Percentiles rank a stretch among this genome's conserved stretches.
Conservation (phyloP, 1,284 basidiomycete genomes). For the Pterula multifida region DNA sequence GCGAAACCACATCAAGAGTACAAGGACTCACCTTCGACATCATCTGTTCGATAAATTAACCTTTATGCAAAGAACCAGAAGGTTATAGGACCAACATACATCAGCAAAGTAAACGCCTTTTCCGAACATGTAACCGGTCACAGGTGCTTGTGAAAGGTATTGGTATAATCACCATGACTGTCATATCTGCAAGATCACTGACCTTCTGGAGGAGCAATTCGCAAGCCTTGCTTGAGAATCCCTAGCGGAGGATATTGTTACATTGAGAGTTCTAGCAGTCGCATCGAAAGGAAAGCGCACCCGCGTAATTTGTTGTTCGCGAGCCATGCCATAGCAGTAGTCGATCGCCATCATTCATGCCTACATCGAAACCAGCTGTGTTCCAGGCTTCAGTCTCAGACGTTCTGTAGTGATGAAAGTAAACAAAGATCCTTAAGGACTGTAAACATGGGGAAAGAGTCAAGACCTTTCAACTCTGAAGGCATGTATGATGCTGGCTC, state of each 20-base stretch:
- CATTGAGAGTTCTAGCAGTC: not conserved
- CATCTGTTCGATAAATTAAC: constrained; percentile 26
- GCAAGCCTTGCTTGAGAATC: constrained; percentile 53
- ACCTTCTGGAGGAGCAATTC: constrained; percentile 61
- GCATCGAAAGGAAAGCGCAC: constrained; percentile 13
- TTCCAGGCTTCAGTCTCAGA: constrained; percentile 40
- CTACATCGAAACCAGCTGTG: constrained; percentile 30
- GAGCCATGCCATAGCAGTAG: constrained; percentile 59
- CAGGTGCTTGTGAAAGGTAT: constrained; percentile 25
- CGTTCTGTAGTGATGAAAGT: constrained; percentile 20
- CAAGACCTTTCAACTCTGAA: constrained; percentile 45
- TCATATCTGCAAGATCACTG: constrained; percentile 5
- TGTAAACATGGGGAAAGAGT: constrained; percentile 2
- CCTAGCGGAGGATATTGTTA: constrained; percentile 21
- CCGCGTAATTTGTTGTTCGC: constrained; percentile 52
- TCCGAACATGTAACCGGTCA: constrained; percentile 57
- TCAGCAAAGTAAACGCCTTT: constrained; percentile 63
- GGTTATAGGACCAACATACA: constrained; percentile 22
- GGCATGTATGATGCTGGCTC: constrained; percentile 31
- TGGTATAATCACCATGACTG: not conserved
- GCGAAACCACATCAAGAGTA: not conserved
- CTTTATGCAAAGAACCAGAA: constrained; percentile 3
- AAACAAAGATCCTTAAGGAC: not conserved
- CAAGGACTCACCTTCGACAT: constrained; percentile 38
- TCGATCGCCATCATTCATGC: constrained; percentile 34